A percentile compares a stretch with the other conserved stretches of the same genome.
Conservation (phyloP, 2,329 filamentous ascomycete genomes). For the Alternaria ethzedia region DNA sequence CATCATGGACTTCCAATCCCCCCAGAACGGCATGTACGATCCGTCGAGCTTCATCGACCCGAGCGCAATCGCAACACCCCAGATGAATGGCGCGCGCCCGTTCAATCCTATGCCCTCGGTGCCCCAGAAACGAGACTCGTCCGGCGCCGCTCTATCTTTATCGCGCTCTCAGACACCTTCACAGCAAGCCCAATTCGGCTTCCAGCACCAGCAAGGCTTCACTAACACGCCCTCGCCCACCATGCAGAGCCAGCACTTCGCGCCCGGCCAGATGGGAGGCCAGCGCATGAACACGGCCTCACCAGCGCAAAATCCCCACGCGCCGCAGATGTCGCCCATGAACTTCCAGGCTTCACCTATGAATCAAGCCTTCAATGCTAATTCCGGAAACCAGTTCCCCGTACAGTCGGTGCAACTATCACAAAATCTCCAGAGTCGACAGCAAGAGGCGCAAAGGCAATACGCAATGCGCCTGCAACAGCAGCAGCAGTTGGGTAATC, state of each 20-base stretch:
- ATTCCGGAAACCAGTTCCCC: conserved; percentile 53
- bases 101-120: conserved; percentile 87
- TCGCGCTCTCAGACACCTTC: conserved; percentile 94
- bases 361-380: conserved; percentile 50
- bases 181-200: conserved; percentile 69
- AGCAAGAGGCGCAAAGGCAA: conserved; percentile 74
- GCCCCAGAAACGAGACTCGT: conserved; percentile 88
- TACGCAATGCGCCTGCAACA: conserved; percentile 88
- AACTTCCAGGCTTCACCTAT: conserved; percentile 45
- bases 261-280: conserved; percentile 61
- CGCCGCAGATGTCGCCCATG: conserved; percentile 51
- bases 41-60: conserved; percentile 48
- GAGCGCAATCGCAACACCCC: conserved; percentile 49
- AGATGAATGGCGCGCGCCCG: conserved; percentile 75
- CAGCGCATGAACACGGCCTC: conserved; percentile 84
- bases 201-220: conserved; percentile 72
- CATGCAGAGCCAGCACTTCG: conserved; percentile 79
- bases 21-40: conserved; percentile 47
- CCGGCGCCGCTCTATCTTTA: conserved; percentile 85
- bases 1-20: conserved; percentile 46
- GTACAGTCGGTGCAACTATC: conserved; percentile 55
- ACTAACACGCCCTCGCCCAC: conserved; percentile 93
- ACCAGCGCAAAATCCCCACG: conserved; percentile 77
- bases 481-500: conserved; percentile 60
- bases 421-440: conserved; percentile 56